Percentiles rank a stretch among this genome's conserved stretches.
phyloP scores from a whole-genome alignment of 2,329 filamentous ascomycete genomes.

The Venturia carpophila region DNA sequence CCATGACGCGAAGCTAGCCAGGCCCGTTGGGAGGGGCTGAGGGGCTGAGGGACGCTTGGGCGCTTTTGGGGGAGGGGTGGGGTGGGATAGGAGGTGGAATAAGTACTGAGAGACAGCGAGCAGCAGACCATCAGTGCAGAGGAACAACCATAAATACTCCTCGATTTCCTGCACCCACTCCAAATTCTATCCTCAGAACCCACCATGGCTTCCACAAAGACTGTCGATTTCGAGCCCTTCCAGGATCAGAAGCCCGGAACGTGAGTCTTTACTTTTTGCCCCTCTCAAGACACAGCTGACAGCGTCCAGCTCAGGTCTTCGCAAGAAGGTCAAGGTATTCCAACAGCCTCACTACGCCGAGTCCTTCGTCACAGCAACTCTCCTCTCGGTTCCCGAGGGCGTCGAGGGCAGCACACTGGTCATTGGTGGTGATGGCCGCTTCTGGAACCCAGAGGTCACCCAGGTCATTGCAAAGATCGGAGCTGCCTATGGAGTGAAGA shows the following conservation, averaged over 20 bases:
- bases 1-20: too few species aligned
- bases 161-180: not conserved
- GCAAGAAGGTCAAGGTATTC: constrained; percentile 98
- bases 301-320: constrained; percentile 73
- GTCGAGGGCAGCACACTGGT: constrained; percentile 82
- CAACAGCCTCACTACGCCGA: constrained; percentile 94
- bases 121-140: not conserved
- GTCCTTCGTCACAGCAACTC: constrained; percentile 86
- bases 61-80: too few species aligned
- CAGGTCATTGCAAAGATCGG: constrained; percentile 97
- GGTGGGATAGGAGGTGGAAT: too few species aligned
- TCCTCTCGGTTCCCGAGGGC: constrained; percentile 93
- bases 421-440: constrained; percentile 94
- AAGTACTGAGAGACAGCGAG: too few species aligned
- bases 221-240: constrained; percentile 76
- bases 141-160: not conserved
- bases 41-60: too few species aligned
- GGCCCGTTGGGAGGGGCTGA: too few species aligned
- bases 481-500: constrained; percentile 96
- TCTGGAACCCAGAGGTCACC: constrained; percentile 93
- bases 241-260: constrained; percentile 98
- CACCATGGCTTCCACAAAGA: constrained; percentile 58
- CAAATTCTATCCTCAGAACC: not conserved
- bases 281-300: constrained; percentile 4
- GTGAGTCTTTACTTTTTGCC: constrained; percentile 52